phyloP scores from a whole-genome alignment of 2,329 filamentous ascomycete species.

The Ophiostoma populinum region DNA sequence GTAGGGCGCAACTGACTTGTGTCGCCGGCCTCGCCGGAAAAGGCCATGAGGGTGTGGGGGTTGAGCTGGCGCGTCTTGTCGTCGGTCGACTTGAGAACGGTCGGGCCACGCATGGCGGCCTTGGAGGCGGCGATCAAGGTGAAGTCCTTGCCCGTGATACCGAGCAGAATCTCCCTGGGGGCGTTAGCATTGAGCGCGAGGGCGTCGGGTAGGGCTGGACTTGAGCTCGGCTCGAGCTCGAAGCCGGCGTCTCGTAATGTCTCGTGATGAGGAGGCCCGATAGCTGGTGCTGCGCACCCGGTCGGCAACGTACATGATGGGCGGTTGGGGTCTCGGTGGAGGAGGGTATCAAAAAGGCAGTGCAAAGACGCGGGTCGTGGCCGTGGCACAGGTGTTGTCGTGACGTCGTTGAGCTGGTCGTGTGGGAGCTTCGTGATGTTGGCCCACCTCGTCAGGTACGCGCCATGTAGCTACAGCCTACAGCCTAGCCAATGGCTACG shows the following conservation, averaged over 20 bases:
- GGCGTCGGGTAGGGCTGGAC: too few species aligned
- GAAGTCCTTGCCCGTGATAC: constrained; percentile 98
- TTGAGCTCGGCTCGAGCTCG: too few species aligned
- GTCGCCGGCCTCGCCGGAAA: constrained; percentile 89
- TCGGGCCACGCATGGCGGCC: constrained; percentile 93
- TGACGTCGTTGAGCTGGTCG: constrained; percentile 2
- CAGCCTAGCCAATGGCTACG: constrained; percentile 7
- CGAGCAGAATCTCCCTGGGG: constrained; percentile 84
- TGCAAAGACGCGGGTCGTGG: too few species aligned
- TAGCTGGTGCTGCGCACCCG: too few species aligned
- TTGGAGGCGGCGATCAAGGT: constrained; percentile 95
- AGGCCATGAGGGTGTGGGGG: constrained; percentile 88
- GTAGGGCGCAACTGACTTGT: constrained; percentile 57
- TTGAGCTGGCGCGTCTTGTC: constrained; percentile 92
- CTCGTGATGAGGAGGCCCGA: too few species aligned
- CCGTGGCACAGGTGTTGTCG: background rate
- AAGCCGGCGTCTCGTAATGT: too few species aligned
- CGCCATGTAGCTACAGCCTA: constrained; percentile 26
- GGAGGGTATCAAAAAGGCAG: too few species aligned
- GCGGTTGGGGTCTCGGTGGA: too few species aligned
- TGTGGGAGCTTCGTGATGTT: constrained; percentile 12
- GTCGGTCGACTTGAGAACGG: constrained; percentile 84
- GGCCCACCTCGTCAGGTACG: constrained; percentile 5
- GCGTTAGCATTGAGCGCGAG: too few species aligned
- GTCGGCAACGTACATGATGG: too few species aligned